phyloP scores from a whole-genome alignment of 192 early-diverging fungal genomes.

The Coemansia sp. region DNA sequence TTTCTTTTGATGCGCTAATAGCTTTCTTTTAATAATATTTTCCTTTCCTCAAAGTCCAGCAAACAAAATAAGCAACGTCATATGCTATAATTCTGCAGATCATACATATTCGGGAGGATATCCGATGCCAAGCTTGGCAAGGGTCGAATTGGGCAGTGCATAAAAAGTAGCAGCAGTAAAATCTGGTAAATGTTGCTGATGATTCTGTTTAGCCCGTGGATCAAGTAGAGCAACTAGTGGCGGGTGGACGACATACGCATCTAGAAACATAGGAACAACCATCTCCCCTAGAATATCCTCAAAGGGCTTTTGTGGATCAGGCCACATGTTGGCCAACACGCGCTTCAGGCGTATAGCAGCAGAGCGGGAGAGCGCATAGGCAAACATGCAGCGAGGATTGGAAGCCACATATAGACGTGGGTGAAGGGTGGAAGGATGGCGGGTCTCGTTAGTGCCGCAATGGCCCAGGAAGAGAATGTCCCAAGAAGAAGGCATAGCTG shows the following conservation, averaged over 20 bases:
- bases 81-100: not conserved
- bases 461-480: slow-evolving; percentile 31
- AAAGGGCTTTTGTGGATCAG: slow-evolving; percentile 14
- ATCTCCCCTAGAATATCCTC: slow-evolving; percentile 18
- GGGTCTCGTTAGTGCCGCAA: slow-evolving; percentile 3
- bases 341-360: slow-evolving; percentile 22
- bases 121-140: slow-evolving; percentile 2
- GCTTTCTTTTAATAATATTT: too few species aligned
- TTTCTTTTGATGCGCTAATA: too few species aligned
- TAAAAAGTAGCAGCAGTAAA: not conserved
- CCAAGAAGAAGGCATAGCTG: slow-evolving; percentile 12
- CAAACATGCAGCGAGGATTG: slow-evolving; percentile 20
- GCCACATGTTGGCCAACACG: slow-evolving; percentile 33
- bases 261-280: slow-evolving; percentile 24
- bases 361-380: slow-evolving; percentile 24
- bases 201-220: not conserved
- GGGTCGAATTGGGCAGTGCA: slow-evolving; percentile 9
- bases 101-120: not conserved
- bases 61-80: not conserved
- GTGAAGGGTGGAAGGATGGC: slow-evolving; percentile 6
- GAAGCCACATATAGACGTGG: slow-evolving; percentile 14
- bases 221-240: slow-evolving; percentile 13
- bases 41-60: not conserved
- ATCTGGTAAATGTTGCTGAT: not conserved
- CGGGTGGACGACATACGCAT: slow-evolving; percentile 32